A percentile compares a stretch with the other conserved stretches of the same genome.
Evolutionary conservation across 2,329 filamentous ascomycete species (phyloP).

Genomic region (Endothia cerciana): DNA sequence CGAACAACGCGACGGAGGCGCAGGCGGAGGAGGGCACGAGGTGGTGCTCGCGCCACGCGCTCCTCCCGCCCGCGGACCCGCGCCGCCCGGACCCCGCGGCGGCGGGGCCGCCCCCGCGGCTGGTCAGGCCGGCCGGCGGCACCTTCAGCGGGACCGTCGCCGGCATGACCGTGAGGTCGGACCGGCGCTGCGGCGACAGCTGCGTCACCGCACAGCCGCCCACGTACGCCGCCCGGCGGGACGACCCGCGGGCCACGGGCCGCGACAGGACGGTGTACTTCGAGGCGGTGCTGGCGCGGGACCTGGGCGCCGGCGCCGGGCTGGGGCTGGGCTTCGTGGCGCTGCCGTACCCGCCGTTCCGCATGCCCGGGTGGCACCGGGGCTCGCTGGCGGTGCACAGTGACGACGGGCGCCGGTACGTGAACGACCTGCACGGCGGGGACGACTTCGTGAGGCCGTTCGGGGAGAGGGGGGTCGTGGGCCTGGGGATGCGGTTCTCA

Average conservation of each 20-base stretch:
- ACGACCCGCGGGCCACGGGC: constrained; percentile 55
- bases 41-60: constrained; percentile 67
- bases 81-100: constrained; percentile 54
- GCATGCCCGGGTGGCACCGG: constrained; percentile 81
- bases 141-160: constrained; percentile 49
- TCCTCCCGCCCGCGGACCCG: constrained; percentile 57
- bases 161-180: constrained; percentile 46
- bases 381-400: constrained; percentile 76
- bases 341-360: constrained; percentile 76
- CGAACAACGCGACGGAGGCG: constrained; percentile 69
- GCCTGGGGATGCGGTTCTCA: constrained; percentile 70
- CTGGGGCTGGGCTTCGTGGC: constrained; percentile 73
- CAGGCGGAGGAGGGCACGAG: constrained; percentile 66
- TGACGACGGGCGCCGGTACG: constrained; percentile 76
- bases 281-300: constrained; percentile 61
- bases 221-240: constrained; percentile 64
- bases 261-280: constrained; percentile 67
- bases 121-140: constrained; percentile 50
- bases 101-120: constrained; percentile 52
- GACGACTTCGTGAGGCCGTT: constrained; percentile 69
- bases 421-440: constrained; percentile 77
- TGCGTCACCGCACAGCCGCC: constrained; percentile 71
- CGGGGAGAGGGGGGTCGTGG: constrained; percentile 66
- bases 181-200: constrained; percentile 57
- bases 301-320: constrained; percentile 12